These are phyloP conservation scores for Gnomoniopsis sp. DNA, from an alignment of 2,329 filamentous ascomycete species.

Conservation along the genomic window DNA sequence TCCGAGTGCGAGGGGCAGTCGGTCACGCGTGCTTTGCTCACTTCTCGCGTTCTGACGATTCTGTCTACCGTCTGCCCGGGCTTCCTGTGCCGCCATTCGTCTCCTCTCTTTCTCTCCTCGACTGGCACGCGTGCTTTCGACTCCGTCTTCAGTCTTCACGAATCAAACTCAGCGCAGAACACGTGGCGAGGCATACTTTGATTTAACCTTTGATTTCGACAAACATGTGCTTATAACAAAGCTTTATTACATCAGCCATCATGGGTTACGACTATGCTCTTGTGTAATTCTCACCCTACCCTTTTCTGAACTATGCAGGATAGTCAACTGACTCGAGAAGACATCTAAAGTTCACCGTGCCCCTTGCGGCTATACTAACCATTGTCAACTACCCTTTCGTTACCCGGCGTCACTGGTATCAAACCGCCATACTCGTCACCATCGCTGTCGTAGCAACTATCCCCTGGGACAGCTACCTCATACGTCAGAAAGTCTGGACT, in stretches of 20 bases:
- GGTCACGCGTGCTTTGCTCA: too few relatives aligned
- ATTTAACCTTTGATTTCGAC: background rate
- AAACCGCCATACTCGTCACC: slow-evolving; percentile 56
- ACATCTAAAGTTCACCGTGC: slow-evolving; percentile 65
- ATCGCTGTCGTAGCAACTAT: slow-evolving; percentile 66
- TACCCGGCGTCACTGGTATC: slow-evolving; percentile 60
- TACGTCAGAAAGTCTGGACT: slow-evolving; percentile 65
- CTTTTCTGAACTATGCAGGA: background rate
- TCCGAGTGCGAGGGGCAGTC: too few relatives aligned
- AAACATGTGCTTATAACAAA: slow-evolving; percentile 6
- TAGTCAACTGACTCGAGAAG: slow-evolving; percentile 32
- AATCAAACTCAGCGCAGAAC: background rate
- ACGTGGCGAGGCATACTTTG: background rate
- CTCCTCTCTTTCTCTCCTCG: background rate
- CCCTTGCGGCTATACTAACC: slow-evolving; percentile 57
- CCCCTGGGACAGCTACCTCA: slow-evolving; percentile 75
- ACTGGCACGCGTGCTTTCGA: background rate
- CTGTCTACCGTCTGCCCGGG: too few relatives aligned
- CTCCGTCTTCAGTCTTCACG: background rate
- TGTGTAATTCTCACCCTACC: slow-evolving; percentile 12
- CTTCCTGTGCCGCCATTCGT: too few relatives aligned
- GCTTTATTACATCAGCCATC: background rate
- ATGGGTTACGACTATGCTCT: slow-evolving; percentile 25
- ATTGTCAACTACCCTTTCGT: slow-evolving; percentile 58
- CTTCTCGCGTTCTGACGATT: too few relatives aligned